These are phyloP conservation scores for Lactarius tabidus DNA, from an alignment of 768 basidiomycete genomes.

Conservation along the genomic window DNA sequence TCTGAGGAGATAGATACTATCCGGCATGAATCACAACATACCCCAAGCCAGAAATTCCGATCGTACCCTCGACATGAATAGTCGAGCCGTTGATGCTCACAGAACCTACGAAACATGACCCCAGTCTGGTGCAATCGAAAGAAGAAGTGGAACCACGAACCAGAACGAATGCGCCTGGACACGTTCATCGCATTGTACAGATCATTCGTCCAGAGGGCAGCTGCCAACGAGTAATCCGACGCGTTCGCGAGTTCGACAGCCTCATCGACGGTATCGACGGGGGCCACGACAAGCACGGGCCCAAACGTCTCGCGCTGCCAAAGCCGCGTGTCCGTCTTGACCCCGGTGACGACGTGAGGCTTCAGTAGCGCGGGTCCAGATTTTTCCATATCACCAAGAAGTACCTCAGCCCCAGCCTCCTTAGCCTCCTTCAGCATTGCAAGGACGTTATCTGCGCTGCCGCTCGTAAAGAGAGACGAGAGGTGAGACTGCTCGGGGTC, in stretches of 20 bases:
- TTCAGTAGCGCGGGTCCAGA: slow-evolving; percentile 40
- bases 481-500: slow-evolving; percentile 33
- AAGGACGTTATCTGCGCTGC: slow-evolving; percentile 44
- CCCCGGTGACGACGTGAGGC: slow-evolving; percentile 48
- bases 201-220: slow-evolving; percentile 52
- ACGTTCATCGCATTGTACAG: slow-evolving; percentile 34
- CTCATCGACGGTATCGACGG: slow-evolving; percentile 49
- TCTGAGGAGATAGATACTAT: no score
- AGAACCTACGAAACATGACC: slow-evolving; percentile 37
- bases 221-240: slow-evolving; percentile 47
- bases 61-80: slow-evolving; percentile 40
- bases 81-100: slow-evolving; percentile 55
- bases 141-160: slow-evolving; percentile 27
- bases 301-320: slow-evolving; percentile 64
- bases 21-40: slow-evolving; percentile 29
- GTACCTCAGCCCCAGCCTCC: slow-evolving; percentile 41
- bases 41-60: slow-evolving; percentile 45
- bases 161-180: slow-evolving; percentile 43
- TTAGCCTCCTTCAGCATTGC: slow-evolving; percentile 43
- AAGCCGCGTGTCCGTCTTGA: slow-evolving; percentile 46
- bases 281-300: slow-evolving; percentile 47
- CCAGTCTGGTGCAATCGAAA: background rate
- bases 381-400: slow-evolving; percentile 42
- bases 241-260: slow-evolving; percentile 55
- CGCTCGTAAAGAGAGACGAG: slow-evolving; percentile 41